phyloP scores from a whole-genome alignment of 768 basidiomycete genomes.

The Tulasnella sp. region DNA sequence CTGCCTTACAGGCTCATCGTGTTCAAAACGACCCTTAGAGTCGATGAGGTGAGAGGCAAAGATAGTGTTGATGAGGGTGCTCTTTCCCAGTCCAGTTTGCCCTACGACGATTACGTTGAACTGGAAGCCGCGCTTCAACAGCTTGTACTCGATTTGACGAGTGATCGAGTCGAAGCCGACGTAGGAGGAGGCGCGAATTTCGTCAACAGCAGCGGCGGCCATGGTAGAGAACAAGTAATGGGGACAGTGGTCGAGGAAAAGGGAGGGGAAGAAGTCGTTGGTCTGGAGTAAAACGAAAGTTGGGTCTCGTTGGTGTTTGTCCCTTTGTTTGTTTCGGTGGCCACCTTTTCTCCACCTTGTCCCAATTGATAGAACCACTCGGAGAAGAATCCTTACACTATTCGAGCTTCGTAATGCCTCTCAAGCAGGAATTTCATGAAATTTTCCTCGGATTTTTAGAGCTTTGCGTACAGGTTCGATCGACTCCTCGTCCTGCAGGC shows the following conservation, averaged over 20 bases:
- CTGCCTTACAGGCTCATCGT: constrained; percentile 86
- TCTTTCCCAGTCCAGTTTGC: constrained; percentile 97
- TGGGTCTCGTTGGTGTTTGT: constrained; percentile 1
- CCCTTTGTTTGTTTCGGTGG: not conserved
- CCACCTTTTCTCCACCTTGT: not conserved
- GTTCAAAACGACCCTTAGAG: constrained; percentile 86
- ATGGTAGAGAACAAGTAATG: constrained; percentile 33
- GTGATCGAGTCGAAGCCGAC: constrained; percentile 99
- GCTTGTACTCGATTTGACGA: constrained; percentile 97
- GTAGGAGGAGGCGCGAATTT: constrained; percentile 88
- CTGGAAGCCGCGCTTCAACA: constrained; percentile 97
- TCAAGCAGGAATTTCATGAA: too few relatives aligned
- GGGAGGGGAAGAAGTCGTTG: not conserved
- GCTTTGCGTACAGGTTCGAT: too few relatives aligned
- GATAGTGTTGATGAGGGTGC: constrained; percentile 97
- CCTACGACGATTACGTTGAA: constrained; percentile 98
- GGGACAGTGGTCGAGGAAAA: constrained; percentile 1
- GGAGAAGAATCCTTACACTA: too few relatives aligned
- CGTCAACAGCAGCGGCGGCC: constrained; percentile 54
- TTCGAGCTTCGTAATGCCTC: too few relatives aligned
- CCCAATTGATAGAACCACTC: not conserved
- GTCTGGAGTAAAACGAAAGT: constrained; percentile 12
- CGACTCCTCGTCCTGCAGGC: too few relatives aligned
- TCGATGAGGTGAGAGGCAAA: constrained; percentile 98
- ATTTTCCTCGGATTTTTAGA: too few relatives aligned